Conservation (phyloP, 768 basidiomycete species). For the Russula brevipes region DNA sequence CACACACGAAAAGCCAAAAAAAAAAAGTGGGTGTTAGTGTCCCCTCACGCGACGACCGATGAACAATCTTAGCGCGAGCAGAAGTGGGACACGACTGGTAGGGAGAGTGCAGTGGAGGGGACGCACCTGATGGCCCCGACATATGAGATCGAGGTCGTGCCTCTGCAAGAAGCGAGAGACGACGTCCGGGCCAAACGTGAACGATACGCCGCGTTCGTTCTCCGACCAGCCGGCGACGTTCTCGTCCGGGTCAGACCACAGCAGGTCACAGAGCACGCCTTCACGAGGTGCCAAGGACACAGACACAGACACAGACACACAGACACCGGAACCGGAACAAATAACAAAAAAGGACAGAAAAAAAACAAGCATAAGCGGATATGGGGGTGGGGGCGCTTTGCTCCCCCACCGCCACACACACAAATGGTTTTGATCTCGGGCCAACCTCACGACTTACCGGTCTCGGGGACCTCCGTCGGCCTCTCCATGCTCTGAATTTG, state of each 20-base stretch:
- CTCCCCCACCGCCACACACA: not conserved
- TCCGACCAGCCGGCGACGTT: conserved; percentile 99
- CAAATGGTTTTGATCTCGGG: not conserved
- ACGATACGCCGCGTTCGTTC: conserved; percentile 96
- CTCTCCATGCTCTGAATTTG: conserved; percentile 98
- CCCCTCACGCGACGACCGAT: too few relatives aligned
- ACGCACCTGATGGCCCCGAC: conserved; percentile 88
- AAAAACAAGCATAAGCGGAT: not conserved
- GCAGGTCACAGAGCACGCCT: conserved; percentile 91
- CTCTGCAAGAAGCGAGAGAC: conserved; percentile 97
- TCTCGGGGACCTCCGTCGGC: conserved; percentile 98
- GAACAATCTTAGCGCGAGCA: too few relatives aligned
- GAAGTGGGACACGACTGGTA: too few relatives aligned
- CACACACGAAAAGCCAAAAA: too few relatives aligned
- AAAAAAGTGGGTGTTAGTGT: too few relatives aligned
- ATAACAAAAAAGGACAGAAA: conserved; percentile 4
- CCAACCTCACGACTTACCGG: conserved; percentile 51
- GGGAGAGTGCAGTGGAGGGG: not conserved
- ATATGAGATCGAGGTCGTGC: conserved; percentile 99
- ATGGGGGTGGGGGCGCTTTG: not conserved
- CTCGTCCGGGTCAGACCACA: conserved; percentile 99
- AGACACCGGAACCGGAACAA: not conserved
- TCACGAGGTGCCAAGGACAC: not conserved
- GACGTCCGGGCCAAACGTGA: conserved; percentile 98
- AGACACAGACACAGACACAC: too few relatives aligned